Conservation (phyloP, 352 stramenopile genomes). For the Peronosclerospora sorghi region DNA sequence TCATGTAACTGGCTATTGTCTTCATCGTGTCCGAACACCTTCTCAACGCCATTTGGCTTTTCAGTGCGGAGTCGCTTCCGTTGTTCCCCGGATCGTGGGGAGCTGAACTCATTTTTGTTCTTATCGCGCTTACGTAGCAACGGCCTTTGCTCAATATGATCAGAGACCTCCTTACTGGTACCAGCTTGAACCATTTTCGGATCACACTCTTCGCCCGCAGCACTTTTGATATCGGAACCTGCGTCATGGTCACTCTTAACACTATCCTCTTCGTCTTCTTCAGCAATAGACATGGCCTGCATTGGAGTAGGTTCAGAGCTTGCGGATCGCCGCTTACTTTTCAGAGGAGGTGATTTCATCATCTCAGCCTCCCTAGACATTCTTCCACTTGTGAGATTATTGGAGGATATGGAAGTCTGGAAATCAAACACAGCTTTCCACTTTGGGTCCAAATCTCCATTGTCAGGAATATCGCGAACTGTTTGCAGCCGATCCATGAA, state of each 20-base stretch:
- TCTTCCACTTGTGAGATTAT: constrained; percentile 4
- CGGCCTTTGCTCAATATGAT: constrained; percentile 10
- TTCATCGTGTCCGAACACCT: neutral
- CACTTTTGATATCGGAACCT: constrained; percentile 1
- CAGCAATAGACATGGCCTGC: constrained; percentile 24
- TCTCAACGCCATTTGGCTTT: neutral
- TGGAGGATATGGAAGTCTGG: constrained; percentile 27
- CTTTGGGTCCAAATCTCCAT: constrained; percentile 26
- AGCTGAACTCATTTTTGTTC: constrained; percentile 1
- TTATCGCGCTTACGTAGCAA: constrained; percentile 6
- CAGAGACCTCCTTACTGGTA: constrained; percentile 5
- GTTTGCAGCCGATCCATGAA: constrained; percentile 50
- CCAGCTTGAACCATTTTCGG: neutral
- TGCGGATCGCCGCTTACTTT: constrained; percentile 22
- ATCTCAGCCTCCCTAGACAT: constrained; percentile 4
- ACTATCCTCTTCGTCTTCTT: constrained; percentile 17
- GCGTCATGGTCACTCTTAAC: neutral
- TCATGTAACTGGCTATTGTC: constrained; percentile 4
- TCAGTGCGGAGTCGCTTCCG: constrained; percentile 10
- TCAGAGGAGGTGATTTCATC: constrained; percentile 20
- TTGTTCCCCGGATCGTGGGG: neutral
- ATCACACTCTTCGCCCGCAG: constrained; percentile 7
- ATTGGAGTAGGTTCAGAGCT: constrained; percentile 26
- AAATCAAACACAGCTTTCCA: constrained; percentile 70
- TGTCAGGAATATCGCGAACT: constrained; percentile 29